phyloP scores from a whole-genome alignment of 2,329 filamentous ascomycete genomes.

The Graphiopsis chlorocephala region DNA sequence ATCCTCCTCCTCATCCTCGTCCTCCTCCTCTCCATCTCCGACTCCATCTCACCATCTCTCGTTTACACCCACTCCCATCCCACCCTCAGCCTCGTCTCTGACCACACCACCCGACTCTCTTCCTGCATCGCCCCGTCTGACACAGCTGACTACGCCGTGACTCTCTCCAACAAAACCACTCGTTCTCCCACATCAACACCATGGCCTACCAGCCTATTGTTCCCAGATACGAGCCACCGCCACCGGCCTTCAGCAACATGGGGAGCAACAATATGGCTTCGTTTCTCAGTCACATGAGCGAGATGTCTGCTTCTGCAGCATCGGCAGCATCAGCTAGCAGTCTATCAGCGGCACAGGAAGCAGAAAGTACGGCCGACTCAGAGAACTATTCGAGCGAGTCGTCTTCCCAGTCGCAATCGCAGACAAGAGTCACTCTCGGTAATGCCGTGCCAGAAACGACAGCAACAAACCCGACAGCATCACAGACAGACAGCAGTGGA shows the following conservation, averaged over 20 bases:
- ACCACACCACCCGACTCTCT: neutral
- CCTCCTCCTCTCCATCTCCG: neutral
- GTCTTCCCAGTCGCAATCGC: neutral
- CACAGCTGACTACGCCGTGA: neutral
- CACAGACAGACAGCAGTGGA: neutral
- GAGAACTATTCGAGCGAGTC: neutral
- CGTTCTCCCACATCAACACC: neutral
- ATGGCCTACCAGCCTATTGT: neutral
- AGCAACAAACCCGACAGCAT: neutral
- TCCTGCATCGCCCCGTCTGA: constrained; percentile 4
- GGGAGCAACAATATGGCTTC: neutral
- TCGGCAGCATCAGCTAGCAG: constrained; percentile 6
- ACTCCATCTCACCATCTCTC: neutral
- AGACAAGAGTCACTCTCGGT: neutral
- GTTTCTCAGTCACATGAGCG: neutral
- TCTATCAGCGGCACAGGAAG: neutral
- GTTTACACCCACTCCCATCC: neutral
- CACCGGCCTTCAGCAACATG: neutral
- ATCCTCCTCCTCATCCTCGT: no score
- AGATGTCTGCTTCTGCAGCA: neutral
- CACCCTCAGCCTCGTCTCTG: neutral
- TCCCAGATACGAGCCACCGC: constrained; percentile 5
- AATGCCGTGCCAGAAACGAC: neutral
- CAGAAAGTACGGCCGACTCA: neutral
- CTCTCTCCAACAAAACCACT: neutral